phyloP scores from a whole-genome alignment of 306 rosid species.

The Elaeagnus macrophylla region DNA sequence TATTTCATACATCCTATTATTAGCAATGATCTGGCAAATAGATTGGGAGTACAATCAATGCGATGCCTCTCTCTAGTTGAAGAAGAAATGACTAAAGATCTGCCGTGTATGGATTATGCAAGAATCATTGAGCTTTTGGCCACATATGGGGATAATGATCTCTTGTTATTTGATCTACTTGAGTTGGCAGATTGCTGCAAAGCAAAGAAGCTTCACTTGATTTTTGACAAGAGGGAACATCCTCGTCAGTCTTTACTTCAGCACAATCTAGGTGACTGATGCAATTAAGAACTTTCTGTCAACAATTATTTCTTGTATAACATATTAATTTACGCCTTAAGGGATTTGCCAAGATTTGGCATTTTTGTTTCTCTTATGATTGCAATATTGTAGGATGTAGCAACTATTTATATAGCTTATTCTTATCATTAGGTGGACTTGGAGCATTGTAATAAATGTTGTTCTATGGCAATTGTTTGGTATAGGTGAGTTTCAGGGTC shows the following conservation, averaged over 20 bases:
- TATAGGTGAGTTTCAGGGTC: conserved; percentile 95
- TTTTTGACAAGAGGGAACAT: conserved; percentile 93
- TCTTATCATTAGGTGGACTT: neutral
- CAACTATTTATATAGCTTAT: neutral
- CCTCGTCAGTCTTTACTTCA: conserved; percentile 88
- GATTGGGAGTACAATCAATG: conserved; percentile 75
- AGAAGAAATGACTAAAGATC: conserved; percentile 77
- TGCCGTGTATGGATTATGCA: conserved; percentile 82
- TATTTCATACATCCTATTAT: conserved; percentile 76
- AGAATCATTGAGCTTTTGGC: conserved; percentile 73
- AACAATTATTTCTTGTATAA: conserved; percentile 1
- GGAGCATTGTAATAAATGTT: conserved; percentile 8
- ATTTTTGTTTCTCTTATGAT: too few species aligned
- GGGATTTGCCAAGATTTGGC: neutral
- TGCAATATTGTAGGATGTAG: neutral
- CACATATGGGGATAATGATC: conserved; percentile 62
- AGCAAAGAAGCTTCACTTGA: conserved; percentile 73
- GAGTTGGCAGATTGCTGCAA: conserved; percentile 97
- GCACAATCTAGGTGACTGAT: conserved; percentile 71
- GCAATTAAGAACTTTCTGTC: neutral
- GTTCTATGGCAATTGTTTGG: conserved; percentile 21
- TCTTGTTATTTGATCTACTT: conserved; percentile 79
- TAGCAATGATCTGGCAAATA: conserved; percentile 81
- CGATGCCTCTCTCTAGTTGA: conserved; percentile 82
- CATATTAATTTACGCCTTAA: neutral